These are phyloP conservation scores for Neonectria magnoliae DNA, from an alignment of 2,329 filamentous ascomycete species.

Conservation along the genomic window DNA sequence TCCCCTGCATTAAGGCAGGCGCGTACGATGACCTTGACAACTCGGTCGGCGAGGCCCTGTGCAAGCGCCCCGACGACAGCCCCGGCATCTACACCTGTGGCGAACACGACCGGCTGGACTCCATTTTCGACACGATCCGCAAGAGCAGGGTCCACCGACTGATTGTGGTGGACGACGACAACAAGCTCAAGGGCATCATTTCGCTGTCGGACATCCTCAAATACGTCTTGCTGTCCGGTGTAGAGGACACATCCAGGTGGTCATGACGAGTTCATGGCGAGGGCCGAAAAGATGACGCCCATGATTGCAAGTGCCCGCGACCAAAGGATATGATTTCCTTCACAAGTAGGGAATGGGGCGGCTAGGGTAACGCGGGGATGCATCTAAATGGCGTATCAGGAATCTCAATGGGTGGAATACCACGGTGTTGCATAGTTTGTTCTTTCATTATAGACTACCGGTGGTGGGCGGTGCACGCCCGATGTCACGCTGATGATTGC, in stretches of 20 bases:
- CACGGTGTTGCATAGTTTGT: slow-evolving; percentile 37
- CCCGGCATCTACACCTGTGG: slow-evolving; percentile 97
- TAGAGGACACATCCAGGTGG: slow-evolving; percentile 60
- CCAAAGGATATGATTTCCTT: slow-evolving; percentile 11
- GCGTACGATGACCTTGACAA: slow-evolving; percentile 90
- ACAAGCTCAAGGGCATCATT: slow-evolving; percentile 85
- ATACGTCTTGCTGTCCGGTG: slow-evolving; percentile 87
- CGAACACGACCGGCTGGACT: slow-evolving; percentile 89
- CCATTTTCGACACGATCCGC: slow-evolving; percentile 95
- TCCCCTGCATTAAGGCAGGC: slow-evolving; percentile 92
- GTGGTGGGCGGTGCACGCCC: slow-evolving; percentile 18
- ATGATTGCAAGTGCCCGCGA: slow-evolving; percentile 39
- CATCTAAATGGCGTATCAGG: slow-evolving; percentile 41
- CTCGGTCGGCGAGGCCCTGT: slow-evolving; percentile 87
- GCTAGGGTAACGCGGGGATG: slow-evolving; percentile 28
- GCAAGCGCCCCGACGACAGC: slow-evolving; percentile 89
- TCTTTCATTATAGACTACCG: slow-evolving; percentile 36
- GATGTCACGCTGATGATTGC: slow-evolving; percentile 24
- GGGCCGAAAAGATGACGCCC: slow-evolving; percentile 26
- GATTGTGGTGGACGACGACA: slow-evolving; percentile 91
- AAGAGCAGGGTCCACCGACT: slow-evolving; percentile 94
- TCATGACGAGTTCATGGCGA: slow-evolving; percentile 18
- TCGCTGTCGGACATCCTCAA: slow-evolving; percentile 96
- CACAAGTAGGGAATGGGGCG: slow-evolving; percentile 17
- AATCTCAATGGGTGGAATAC: slow-evolving; percentile 35